Percentiles rank a stretch among this genome's conserved stretches.
phyloP scores from a whole-genome alignment of 1,284 basidiomycete genomes.

The Pseudozyma pruni region DNA sequence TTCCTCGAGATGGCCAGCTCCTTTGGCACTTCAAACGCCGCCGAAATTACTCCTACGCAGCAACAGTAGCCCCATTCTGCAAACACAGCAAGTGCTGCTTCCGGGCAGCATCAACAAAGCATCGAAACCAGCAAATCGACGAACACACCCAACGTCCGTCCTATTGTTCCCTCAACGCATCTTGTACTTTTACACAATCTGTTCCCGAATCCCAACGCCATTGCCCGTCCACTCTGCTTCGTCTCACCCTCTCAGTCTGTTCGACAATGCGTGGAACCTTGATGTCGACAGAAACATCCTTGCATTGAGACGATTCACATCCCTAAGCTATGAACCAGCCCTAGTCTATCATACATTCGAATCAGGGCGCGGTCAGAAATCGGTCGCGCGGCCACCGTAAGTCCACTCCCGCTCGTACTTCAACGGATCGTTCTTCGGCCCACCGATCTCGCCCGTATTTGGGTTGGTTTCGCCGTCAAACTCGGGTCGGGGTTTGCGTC shows the following conservation, averaged over 20 bases:
- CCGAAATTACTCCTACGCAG: not conserved
- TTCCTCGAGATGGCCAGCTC: slow-evolving; percentile 40
- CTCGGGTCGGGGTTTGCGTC: slow-evolving; percentile 67
- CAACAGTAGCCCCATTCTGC: not conserved
- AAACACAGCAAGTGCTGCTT: too few species aligned
- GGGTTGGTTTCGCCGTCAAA: slow-evolving; percentile 73
- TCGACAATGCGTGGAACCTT: too few species aligned
- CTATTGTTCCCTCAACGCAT: slow-evolving; percentile 24
- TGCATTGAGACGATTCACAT: too few species aligned
- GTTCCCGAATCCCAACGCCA: too few species aligned
- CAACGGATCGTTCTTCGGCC: slow-evolving; percentile 73
- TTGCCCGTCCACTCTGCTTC: too few species aligned
- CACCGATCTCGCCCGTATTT: slow-evolving; percentile 72
- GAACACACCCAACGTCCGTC: too few species aligned
- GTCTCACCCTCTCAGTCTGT: slow-evolving; percentile 1
- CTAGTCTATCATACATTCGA: too few species aligned
- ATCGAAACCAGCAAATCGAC: too few species aligned
- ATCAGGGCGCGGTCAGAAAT: slow-evolving; percentile 41
- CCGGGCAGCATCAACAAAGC: too few species aligned
- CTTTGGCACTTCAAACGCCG: slow-evolving; percentile 6
- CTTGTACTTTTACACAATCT: slow-evolving; percentile 40
- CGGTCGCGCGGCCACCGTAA: slow-evolving; percentile 65
- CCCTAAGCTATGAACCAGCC: too few species aligned
- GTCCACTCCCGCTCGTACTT: slow-evolving; percentile 67
- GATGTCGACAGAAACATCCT: too few species aligned